These are phyloP conservation scores for Hanseniaspora valbyensis DNA, from an alignment of 805 yeast genomes.

Conservation along the genomic window DNA sequence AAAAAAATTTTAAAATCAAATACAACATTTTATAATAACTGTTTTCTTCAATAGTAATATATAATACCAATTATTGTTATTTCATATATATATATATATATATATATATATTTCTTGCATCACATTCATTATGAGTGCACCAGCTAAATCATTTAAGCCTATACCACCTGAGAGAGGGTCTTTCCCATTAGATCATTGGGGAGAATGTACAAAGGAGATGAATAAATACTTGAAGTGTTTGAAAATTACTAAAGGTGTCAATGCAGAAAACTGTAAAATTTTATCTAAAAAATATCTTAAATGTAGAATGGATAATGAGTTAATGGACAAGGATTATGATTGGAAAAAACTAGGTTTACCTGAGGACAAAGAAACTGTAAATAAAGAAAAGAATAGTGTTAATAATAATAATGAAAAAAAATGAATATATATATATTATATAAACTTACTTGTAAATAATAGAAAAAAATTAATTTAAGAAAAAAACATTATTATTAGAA, in stretches of 20 bases:
- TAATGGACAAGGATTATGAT: slow-evolving; percentile 45
- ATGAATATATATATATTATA: too few relatives aligned
- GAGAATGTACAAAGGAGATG: slow-evolving; percentile 73
- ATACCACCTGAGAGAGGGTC: slow-evolving; percentile 96
- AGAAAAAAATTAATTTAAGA: too few relatives aligned
- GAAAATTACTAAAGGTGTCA: slow-evolving; percentile 63
- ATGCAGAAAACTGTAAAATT: slow-evolving; percentile 82
- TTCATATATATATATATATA: too few relatives aligned
- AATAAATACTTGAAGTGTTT: slow-evolving; percentile 64
- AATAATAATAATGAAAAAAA: not conserved
- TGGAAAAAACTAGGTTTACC: slow-evolving; percentile 57
- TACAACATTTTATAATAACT: too few relatives aligned
- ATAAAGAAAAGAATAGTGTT: not conserved
- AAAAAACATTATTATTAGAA: too few relatives aligned
- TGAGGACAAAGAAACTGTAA: slow-evolving; percentile 27
- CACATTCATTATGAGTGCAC: slow-evolving; percentile 13
- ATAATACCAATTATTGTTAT: too few relatives aligned
- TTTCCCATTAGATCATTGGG: slow-evolving; percentile 83
- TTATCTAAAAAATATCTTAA: slow-evolving; percentile 71
- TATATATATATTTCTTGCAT: too few relatives aligned
- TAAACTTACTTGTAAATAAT: too few relatives aligned
- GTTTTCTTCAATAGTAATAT: too few relatives aligned
- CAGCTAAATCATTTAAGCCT: slow-evolving; percentile 45
- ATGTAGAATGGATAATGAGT: slow-evolving; percentile 77
- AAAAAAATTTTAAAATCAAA: too few relatives aligned